Evolutionary conservation across 2,329 filamentous ascomycete species (phyloP).

Genomic region (Stagonosporopsis cucurbitacearum): DNA sequence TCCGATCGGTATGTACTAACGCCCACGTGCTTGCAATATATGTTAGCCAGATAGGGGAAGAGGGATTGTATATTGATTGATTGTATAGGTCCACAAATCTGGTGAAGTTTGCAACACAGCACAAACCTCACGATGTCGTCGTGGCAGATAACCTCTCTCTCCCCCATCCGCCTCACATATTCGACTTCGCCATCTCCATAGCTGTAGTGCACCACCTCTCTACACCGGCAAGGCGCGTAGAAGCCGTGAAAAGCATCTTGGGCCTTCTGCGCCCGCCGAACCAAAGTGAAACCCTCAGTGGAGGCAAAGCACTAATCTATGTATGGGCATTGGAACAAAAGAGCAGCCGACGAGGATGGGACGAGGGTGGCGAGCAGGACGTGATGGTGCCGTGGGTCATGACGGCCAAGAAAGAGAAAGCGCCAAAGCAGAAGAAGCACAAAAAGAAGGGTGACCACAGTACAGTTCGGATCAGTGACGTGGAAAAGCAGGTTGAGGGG

Average conservation of each 20-base stretch:
- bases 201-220: slow-evolving; percentile 95
- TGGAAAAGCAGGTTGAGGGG: slow-evolving; percentile 10
- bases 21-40: background rate
- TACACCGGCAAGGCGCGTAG: slow-evolving; percentile 72
- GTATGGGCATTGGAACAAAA: slow-evolving; percentile 97
- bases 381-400: slow-evolving; percentile 96
- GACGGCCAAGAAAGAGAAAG: slow-evolving; percentile 50
- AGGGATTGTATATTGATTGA: background rate
- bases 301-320: slow-evolving; percentile 78
- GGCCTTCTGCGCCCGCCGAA: slow-evolving; percentile 61
- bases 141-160: slow-evolving; percentile 85
- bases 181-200: slow-evolving; percentile 93
- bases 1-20: slow-evolving; percentile 74
- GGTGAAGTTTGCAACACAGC: slow-evolving; percentile 60
- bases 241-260: slow-evolving; percentile 75
- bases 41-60: background rate
- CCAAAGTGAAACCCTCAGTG: slow-evolving; percentile 2
- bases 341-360: slow-evolving; percentile 85
- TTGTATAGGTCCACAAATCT: slow-evolving; percentile 62
- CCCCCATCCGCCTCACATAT: slow-evolving; percentile 70
- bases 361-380: slow-evolving; percentile 82
- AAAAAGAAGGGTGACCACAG: slow-evolving; percentile 15
- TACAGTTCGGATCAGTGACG: too few relatives aligned
- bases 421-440: slow-evolving; percentile 25
- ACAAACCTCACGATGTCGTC: slow-evolving; percentile 69